Evolutionary conservation across 2,329 filamentous ascomycete genomes (phyloP).

Genomic region (Fusarium neocosmosporiellum): DNA sequence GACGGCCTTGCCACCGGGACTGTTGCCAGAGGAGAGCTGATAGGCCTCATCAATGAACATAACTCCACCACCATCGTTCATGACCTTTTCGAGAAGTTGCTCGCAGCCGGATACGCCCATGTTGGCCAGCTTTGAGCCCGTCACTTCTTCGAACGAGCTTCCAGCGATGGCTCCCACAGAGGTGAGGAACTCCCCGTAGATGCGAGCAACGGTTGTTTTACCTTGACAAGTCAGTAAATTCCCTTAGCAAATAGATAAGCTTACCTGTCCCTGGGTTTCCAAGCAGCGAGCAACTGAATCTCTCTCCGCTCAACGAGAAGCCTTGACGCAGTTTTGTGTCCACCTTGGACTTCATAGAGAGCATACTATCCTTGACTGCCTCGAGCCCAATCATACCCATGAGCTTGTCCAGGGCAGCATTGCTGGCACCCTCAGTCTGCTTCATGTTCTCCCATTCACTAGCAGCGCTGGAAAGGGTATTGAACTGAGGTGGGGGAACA

Average conservation of each 20-base stretch:
- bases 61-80: conserved; percentile 71
- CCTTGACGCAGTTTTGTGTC: conserved; percentile 70
- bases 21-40: conserved; percentile 72
- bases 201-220: conserved; percentile 80
- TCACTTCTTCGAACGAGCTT: conserved; percentile 70
- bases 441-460: conserved; percentile 73
- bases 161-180: conserved; percentile 73
- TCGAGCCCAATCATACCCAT: conserved; percentile 81
- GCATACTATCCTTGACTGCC: conserved; percentile 71
- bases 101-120: conserved; percentile 69
- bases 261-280: conserved; percentile 81
- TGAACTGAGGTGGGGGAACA: background rate
- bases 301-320: conserved; percentile 64
- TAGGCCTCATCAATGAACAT: conserved; percentile 86
- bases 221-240: conserved; percentile 39
- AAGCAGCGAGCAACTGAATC: conserved; percentile 71
- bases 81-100: conserved; percentile 59
- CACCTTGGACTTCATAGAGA: conserved; percentile 71
- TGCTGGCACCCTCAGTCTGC: conserved; percentile 59
- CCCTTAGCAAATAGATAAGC: conserved; percentile 5
- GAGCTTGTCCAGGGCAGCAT: conserved; percentile 67
- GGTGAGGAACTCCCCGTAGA: conserved; percentile 74
- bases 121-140: conserved; percentile 73
- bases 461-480: conserved; percentile 42
- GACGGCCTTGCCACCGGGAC: conserved; percentile 67